These are phyloP conservation scores for Angomonas deanei DNA, from an alignment of 208 protist species.

Conservation along the genomic window DNA sequence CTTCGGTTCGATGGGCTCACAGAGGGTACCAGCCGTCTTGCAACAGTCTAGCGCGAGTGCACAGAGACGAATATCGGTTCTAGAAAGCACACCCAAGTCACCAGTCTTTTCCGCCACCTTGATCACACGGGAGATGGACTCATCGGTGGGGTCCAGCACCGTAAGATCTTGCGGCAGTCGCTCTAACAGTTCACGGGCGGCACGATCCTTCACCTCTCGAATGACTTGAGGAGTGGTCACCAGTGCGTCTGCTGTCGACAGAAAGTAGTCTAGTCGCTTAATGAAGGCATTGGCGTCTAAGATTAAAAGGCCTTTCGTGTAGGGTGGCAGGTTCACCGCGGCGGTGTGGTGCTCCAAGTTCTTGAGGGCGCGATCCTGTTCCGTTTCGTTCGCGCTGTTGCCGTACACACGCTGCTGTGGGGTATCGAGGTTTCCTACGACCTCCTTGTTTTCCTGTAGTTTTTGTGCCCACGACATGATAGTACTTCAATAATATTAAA, in stretches of 20 bases:
- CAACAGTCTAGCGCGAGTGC: slow-evolving; percentile 83
- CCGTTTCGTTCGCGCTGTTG: slow-evolving; percentile 14
- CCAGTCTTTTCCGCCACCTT: slow-evolving; percentile 80
- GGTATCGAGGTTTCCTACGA: slow-evolving; percentile 22
- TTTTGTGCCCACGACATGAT: slow-evolving; percentile 69
- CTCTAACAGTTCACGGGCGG: slow-evolving; percentile 62
- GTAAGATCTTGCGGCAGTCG: slow-evolving; percentile 56
- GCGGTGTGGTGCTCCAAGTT: slow-evolving; percentile 26
- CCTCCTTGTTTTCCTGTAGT: slow-evolving; percentile 38
- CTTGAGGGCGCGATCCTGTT: slow-evolving; percentile 19
- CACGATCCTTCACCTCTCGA: slow-evolving; percentile 66
- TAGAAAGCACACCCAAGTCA: slow-evolving; percentile 85
- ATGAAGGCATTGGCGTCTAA: slow-evolving; percentile 88
- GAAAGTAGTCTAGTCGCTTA: slow-evolving; percentile 75
- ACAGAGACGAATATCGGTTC: slow-evolving; percentile 86
- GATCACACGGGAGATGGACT: slow-evolving; percentile 54
- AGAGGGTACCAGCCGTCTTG: slow-evolving; percentile 27
- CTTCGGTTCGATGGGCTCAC: slow-evolving; percentile 46
- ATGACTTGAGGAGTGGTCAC: slow-evolving; percentile 87
- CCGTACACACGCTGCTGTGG: slow-evolving; percentile 26
- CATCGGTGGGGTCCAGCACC: slow-evolving; percentile 62
- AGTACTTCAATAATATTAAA: background rate
- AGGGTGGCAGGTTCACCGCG: slow-evolving; percentile 41
- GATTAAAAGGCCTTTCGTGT: slow-evolving; percentile 66
- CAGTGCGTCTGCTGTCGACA: slow-evolving; percentile 59